These are phyloP conservation scores for Drechslerella stenobrocha DNA, from an alignment of 2,329 filamentous ascomycete species.

Conservation along the genomic window DNA sequence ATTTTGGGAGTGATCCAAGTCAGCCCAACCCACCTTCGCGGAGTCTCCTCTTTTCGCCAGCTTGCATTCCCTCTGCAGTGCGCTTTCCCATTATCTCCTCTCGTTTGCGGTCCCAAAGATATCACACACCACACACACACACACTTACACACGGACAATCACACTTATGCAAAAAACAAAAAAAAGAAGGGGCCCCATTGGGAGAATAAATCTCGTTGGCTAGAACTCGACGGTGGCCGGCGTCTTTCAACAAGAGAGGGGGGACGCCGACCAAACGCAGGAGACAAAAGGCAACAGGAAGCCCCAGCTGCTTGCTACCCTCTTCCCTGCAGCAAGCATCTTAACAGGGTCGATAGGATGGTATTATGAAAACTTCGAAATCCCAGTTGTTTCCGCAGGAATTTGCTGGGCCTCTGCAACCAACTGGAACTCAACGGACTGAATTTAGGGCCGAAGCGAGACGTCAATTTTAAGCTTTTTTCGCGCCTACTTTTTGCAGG, in stretches of 20 bases:
- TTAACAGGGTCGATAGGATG: slow-evolving; percentile 6
- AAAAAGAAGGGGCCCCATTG: slow-evolving; percentile 23
- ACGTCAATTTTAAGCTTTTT: slow-evolving; percentile 50
- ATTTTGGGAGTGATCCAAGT: slow-evolving; percentile 41
- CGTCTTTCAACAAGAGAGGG: slow-evolving; percentile 8
- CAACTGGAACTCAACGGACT: slow-evolving; percentile 37
- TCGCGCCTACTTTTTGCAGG: slow-evolving; percentile 18
- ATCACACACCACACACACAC: slow-evolving; percentile 38
- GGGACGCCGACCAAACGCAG: slow-evolving; percentile 28
- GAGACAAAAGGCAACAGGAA: slow-evolving; percentile 21
- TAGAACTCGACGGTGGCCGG: slow-evolving; percentile 28
- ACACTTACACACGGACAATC: slow-evolving; percentile 19
- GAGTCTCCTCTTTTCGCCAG: slow-evolving; percentile 46
- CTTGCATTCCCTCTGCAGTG: slow-evolving; percentile 47
- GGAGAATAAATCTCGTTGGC: slow-evolving; percentile 37
- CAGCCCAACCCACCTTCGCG: slow-evolving; percentile 39
- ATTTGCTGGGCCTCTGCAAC: slow-evolving; percentile 23
- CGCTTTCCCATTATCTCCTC: slow-evolving; percentile 41
- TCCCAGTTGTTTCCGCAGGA: slow-evolving; percentile 40
- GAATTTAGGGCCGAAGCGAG: slow-evolving; percentile 44
- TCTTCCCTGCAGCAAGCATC: slow-evolving; percentile 4
- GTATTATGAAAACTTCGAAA: slow-evolving; percentile 38
- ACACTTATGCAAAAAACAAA: slow-evolving; percentile 12
- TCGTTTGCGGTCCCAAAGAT: slow-evolving; percentile 48
- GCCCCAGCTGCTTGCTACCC: slow-evolving; percentile 8